Percentiles rank a stretch among this genome's conserved stretches.
phyloP scores from a whole-genome alignment of 495 filamentous ascomycete species.

The Articulospora tetracladia region DNA sequence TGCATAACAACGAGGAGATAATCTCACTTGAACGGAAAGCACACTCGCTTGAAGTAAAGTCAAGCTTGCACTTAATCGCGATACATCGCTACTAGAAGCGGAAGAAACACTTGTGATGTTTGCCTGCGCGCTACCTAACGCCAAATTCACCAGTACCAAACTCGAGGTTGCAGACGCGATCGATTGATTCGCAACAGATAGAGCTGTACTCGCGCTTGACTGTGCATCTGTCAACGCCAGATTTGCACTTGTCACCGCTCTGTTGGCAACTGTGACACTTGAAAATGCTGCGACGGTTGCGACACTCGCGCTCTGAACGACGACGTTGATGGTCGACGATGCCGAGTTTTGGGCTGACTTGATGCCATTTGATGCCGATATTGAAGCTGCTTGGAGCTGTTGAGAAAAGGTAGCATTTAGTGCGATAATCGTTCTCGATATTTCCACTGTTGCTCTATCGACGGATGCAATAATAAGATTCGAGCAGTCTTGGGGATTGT shows the following conservation, averaged over 20 bases:
- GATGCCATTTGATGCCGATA: slow-evolving; percentile 14
- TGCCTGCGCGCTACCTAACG: not conserved
- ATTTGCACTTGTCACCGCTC: slow-evolving; percentile 4
- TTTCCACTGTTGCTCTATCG: slow-evolving; percentile 9
- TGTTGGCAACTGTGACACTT: slow-evolving; percentile 10
- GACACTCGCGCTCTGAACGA: slow-evolving; percentile 6
- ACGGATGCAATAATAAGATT: slow-evolving; percentile 11
- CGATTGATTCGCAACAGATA: not conserved
- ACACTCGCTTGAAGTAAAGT: slow-evolving; percentile 2
- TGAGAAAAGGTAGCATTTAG: slow-evolving; percentile 15
- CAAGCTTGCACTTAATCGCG: slow-evolving; percentile 6
- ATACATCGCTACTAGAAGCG: slow-evolving; percentile 9
- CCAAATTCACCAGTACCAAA: not conserved
- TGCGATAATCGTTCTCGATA: slow-evolving; percentile 9
- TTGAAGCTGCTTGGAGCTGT: slow-evolving; percentile 11
- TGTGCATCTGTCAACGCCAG: not conserved
- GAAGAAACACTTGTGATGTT: not conserved
- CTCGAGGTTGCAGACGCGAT: not conserved
- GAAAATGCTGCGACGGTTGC: slow-evolving; percentile 11
- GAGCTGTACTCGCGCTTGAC: not conserved
- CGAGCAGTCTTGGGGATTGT: slow-evolving; percentile 10
- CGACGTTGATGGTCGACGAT: not conserved
- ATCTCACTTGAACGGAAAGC: slow-evolving; percentile 5
- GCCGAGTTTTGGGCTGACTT: slow-evolving; percentile 7
- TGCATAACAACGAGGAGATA: not conserved